Evolutionary conservation across 352 stramenopile species (phyloP).

Genomic region (Globisporangium rhizosaccharum): DNA sequence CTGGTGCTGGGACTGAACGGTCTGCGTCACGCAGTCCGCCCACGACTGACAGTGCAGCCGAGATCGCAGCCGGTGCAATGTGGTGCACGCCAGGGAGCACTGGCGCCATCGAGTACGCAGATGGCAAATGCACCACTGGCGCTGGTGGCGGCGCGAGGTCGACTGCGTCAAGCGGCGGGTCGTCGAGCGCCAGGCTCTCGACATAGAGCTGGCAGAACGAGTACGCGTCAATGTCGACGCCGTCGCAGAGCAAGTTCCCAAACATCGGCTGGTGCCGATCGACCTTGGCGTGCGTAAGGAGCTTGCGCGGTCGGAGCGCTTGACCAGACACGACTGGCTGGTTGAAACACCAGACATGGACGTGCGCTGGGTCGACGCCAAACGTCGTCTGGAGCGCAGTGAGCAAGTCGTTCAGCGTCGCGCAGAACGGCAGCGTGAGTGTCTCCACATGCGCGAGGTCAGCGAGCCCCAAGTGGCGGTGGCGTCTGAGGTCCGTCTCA

Average conservation of each 20-base stretch:
- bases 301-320: constrained; percentile 62
- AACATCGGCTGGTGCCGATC: constrained; percentile 52
- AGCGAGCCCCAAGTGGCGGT: constrained; percentile 53
- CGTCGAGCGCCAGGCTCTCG: constrained; percentile 32
- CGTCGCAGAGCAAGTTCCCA: constrained; percentile 61
- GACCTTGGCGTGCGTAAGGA: constrained; percentile 40
- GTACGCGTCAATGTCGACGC: constrained; percentile 81
- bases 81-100: background rate
- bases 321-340: constrained; percentile 68
- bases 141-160: background rate
- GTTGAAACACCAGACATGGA: constrained; percentile 73
- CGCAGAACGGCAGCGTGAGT: constrained; percentile 66
- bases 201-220: constrained; percentile 78
- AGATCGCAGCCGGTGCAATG: background rate
- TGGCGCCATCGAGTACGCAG: too few species aligned
- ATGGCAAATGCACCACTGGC: background rate
- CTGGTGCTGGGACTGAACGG: background rate
- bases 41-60: too few species aligned
- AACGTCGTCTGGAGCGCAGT: constrained; percentile 26
- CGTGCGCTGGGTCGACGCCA: constrained; percentile 20
- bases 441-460: constrained; percentile 39
- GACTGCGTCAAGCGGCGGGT: constrained; percentile 25
- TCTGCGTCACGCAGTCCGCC: too few species aligned
- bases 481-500: constrained; percentile 39
- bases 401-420: constrained; percentile 51